Base-by-base conservation (phyloP, 352 stramenopile species). In the Globisporangium solare region DNA sequence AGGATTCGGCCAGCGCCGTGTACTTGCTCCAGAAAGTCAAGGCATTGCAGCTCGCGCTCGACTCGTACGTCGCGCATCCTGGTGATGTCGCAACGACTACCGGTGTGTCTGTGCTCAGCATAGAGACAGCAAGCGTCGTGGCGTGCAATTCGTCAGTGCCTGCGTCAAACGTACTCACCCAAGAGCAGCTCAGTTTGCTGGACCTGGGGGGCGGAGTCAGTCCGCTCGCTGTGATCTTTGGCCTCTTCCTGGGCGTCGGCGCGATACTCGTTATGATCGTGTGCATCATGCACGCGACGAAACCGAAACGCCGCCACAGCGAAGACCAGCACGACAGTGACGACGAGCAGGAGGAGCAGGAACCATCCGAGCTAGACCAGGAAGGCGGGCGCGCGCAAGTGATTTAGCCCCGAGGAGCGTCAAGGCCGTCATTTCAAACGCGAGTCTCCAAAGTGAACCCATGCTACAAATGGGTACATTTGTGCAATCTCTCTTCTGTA, bases 261-360 rank as follows among this genome's bases (percentile, higher is more conserved):
- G 57, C 53, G 15, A 63, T 63, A 11, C 57, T 63, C 50, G 42
- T 63, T 7, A 63, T 63, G 57, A 63, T 63, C 32, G 57, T 63
- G 31, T 63, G 49, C 43, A 63, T 63, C 57, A 63, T 63, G 57
- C 57, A 63, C 43, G 43, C 57, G 17, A 63, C 57, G 12, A 63
- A 63, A 12, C 57, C 57, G 6, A 63, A 62, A 43, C 55, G 51
- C 14, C 39, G 42, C 18, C 37, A 54, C n/a, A 35, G 35, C 18
- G 22, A 47, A 20, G 21, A 43, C 8, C 24, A 56, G 40, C 37
- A 62, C 47, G 49, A 57, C 39, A 43, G 17, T 24, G 56, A 47
- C 20, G 40, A 51, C 14, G 24, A 54, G 24, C 47, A 40, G 18
- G n/a, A 47, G n/a, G 21, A 50, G 8, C 24, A 56, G 27, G 48